Conservation (phyloP, 2,329 filamentous ascomycete species). For the Penicillium sp. region DNA sequence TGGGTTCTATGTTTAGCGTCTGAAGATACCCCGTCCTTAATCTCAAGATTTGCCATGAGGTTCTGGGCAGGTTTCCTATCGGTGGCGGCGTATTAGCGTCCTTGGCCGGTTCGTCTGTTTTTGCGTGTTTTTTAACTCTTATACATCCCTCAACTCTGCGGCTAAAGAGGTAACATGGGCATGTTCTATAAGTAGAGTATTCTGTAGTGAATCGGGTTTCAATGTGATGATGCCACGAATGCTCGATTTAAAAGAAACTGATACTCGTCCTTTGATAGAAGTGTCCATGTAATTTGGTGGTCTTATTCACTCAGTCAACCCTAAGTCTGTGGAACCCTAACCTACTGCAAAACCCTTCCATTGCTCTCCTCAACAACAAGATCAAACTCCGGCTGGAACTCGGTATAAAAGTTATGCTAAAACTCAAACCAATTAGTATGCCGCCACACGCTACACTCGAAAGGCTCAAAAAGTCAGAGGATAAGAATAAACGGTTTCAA, state of each 20-base stretch:
- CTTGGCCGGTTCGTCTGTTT: neutral
- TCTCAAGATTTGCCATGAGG: slow-evolving; percentile 29
- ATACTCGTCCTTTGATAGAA: too few species aligned
- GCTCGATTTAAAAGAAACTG: too few species aligned
- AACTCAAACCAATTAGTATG: neutral
- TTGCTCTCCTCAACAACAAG: slow-evolving; percentile 45
- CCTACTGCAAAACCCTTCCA: slow-evolving; percentile 36
- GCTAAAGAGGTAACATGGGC: too few species aligned
- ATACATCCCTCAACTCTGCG: too few species aligned
- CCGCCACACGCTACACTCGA: neutral
- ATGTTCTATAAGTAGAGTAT: too few species aligned
- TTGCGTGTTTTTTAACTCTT: neutral
- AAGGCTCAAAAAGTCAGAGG: neutral
- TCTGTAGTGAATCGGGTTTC: too few species aligned
- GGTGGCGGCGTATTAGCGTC: neutral
- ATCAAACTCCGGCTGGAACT: slow-evolving; percentile 47
- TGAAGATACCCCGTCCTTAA: slow-evolving; percentile 41
- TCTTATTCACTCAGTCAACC: neutral
- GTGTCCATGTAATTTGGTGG: too few species aligned
- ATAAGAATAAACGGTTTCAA: slow-evolving; percentile 1
- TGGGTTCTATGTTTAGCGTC: slow-evolving; percentile 37
- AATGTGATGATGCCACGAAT: too few species aligned
- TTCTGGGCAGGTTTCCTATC: slow-evolving; percentile 24
- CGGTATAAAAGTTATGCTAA: slow-evolving; percentile 46
- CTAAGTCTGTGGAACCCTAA: neutral